Evolutionary conservation across 306 rosid species (phyloP).

Genomic region (Pyrus communis): DNA sequence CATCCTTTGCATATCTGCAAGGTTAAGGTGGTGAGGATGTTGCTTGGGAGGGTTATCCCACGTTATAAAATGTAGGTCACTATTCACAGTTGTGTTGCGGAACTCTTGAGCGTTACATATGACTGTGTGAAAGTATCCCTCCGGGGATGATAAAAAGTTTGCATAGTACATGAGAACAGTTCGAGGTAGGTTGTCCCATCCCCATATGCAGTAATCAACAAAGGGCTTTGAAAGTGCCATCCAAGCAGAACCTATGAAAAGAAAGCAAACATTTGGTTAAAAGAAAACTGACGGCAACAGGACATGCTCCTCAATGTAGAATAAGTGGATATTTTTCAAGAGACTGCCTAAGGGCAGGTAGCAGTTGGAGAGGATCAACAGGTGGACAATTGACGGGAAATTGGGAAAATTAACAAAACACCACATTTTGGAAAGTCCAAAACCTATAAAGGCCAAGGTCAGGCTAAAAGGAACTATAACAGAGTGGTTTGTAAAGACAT

Average conservation of each 20-base stretch:
- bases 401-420: neutral
- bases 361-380: neutral
- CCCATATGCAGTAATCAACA: constrained; percentile 93
- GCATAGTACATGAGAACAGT: constrained; percentile 88
- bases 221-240: constrained; percentile 91
- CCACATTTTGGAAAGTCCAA: neutral
- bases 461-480: neutral
- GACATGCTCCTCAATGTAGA: neutral
- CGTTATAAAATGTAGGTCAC: constrained; percentile 84
- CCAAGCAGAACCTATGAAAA: constrained; percentile 87
- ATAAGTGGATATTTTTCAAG: neutral
- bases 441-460: neutral
- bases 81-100: constrained; percentile 89
- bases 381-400: neutral
- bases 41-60: constrained; percentile 99
- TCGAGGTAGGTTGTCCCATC: constrained; percentile 99
- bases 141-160: constrained; percentile 92
- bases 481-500: neutral
- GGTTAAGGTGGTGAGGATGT: constrained; percentile 86
- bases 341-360: neutral
- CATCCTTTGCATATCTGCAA: constrained; percentile 60
- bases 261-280: constrained; percentile 15
- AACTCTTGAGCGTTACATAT: constrained; percentile 90
- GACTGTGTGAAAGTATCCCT: constrained; percentile 96
- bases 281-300: neutral